phyloP scores from a whole-genome alignment of 495 filamentous ascomycete genomes.

The Penicillium goetzii region DNA sequence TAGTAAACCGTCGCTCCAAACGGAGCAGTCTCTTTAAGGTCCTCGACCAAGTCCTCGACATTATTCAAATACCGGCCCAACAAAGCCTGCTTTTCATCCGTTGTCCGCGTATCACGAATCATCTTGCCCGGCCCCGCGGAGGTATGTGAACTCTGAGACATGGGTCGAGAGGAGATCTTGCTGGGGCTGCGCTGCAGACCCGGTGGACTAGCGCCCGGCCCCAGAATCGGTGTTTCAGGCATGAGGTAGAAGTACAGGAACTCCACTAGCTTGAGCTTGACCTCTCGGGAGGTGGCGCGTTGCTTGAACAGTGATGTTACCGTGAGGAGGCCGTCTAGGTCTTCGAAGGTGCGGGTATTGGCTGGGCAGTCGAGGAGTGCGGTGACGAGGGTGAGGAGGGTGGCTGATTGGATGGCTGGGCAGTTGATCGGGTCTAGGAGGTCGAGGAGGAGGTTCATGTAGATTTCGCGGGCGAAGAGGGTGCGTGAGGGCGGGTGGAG shows the following conservation, averaged over 20 bases:
- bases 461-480: constrained; percentile 84
- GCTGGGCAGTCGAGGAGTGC: constrained; percentile 79
- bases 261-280: constrained; percentile 91
- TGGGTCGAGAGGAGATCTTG: constrained; percentile 57
- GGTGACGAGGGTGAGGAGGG: constrained; percentile 86
- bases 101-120: constrained; percentile 62
- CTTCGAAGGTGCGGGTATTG: constrained; percentile 90
- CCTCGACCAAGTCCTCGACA: constrained; percentile 89
- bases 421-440: constrained; percentile 92
- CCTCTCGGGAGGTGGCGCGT: constrained; percentile 77
- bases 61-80: constrained; percentile 83
- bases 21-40: constrained; percentile 76
- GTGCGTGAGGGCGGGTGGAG: constrained; percentile 90
- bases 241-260: constrained; percentile 98
- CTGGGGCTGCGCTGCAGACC: constrained; percentile 71
- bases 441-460: constrained; percentile 97
- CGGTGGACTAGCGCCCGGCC: constrained; percentile 34
- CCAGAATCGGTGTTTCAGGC: constrained; percentile 73
- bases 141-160: constrained; percentile 43
- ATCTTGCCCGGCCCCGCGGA: constrained; percentile 37
- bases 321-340: constrained; percentile 88
- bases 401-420: constrained; percentile 85
- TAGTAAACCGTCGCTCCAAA: constrained; percentile 53
- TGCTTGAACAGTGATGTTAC: constrained; percentile 93
- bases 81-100: constrained; percentile 84